Conservation (phyloP, 2,329 filamentous ascomycete species). For the Xylaria sp. region DNA sequence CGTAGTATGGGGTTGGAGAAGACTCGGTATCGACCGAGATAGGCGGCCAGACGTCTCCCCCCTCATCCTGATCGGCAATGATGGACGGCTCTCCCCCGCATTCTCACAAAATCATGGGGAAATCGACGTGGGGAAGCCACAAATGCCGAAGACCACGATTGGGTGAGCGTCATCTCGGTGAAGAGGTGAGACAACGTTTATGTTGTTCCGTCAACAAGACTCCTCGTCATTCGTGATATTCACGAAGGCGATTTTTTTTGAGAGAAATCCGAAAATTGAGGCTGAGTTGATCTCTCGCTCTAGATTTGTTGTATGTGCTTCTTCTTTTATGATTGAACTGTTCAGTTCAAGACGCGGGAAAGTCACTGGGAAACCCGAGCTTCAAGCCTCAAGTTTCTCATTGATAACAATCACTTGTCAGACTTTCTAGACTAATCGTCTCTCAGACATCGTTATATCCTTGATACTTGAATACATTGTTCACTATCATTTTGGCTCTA, state of each 20-base stretch:
- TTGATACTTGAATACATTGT: too few species aligned
- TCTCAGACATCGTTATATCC: too few species aligned
- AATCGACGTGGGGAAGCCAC: background rate
- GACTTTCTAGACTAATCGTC: too few species aligned
- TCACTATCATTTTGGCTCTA: too few species aligned
- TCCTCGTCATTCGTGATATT: too few species aligned
- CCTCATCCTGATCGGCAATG: slow-evolving; percentile 3
- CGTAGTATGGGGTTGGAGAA: background rate
- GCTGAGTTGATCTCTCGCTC: too few species aligned
- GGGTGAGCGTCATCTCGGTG: background rate
- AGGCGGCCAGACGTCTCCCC: background rate
- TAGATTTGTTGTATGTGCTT: background rate
- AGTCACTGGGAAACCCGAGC: background rate
- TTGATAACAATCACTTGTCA: background rate
- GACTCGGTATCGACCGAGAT: background rate
- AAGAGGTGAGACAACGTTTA: background rate
- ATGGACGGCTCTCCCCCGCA: slow-evolving; percentile 14
- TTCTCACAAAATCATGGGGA: slow-evolving; percentile 9
- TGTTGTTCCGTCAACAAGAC: too few species aligned
- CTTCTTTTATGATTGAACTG: too few species aligned
- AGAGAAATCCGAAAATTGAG: too few species aligned
- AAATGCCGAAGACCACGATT: slow-evolving; percentile 1
- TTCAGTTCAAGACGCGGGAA: background rate
- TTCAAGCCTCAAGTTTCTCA: background rate
- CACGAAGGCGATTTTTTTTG: too few species aligned